Percentiles rank a stretch among this genome's conserved stretches.
Evolutionary conservation across 306 rosid genomes (phyloP).

Genomic region (Arachis stenosperma): DNA sequence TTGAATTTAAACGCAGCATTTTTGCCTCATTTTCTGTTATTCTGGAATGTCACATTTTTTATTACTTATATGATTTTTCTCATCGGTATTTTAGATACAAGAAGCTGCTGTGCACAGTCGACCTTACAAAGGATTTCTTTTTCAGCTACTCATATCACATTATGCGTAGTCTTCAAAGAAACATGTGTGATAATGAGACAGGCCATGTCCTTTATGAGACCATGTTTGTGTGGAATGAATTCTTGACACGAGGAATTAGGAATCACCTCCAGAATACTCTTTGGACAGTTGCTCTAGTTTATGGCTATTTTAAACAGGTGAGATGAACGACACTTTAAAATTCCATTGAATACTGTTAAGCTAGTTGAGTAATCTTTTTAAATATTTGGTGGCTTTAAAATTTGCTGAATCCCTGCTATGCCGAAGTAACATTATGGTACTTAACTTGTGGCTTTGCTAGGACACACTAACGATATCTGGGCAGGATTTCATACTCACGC

Average conservation of each 20-base stretch:
- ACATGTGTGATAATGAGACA: constrained; percentile 61
- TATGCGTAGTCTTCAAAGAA: constrained; percentile 91
- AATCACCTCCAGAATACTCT: constrained; percentile 70
- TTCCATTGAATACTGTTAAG: constrained; percentile 27
- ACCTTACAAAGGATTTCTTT: constrained; percentile 97
- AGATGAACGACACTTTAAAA: constrained; percentile 12
- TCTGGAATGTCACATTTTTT: constrained; percentile 5
- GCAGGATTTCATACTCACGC: constrained; percentile 69
- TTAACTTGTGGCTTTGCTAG: constrained; percentile 45
- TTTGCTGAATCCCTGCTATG: constrained; percentile 28
- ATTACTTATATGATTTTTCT: constrained; percentile 19
- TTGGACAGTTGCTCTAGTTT: constrained; percentile 97
- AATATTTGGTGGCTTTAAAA: background rate
- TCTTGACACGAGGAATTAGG: constrained; percentile 84
- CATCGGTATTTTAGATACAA: constrained; percentile 73
- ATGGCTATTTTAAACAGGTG: constrained; percentile 98
- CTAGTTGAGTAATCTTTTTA: constrained; percentile 23
- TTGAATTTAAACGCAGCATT: constrained; percentile 11
- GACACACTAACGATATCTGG: constrained; percentile 69
- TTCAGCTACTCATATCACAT: constrained; percentile 96
- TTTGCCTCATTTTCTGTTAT: constrained; percentile 28
- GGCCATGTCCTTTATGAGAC: constrained; percentile 76
- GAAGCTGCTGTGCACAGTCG: constrained; percentile 95
- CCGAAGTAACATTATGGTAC: constrained; percentile 29
- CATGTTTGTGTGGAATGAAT: constrained; percentile 99